Base-by-base conservation (phyloP, 768 basidiomycete species). In the Roridomyces roridus region DNA sequence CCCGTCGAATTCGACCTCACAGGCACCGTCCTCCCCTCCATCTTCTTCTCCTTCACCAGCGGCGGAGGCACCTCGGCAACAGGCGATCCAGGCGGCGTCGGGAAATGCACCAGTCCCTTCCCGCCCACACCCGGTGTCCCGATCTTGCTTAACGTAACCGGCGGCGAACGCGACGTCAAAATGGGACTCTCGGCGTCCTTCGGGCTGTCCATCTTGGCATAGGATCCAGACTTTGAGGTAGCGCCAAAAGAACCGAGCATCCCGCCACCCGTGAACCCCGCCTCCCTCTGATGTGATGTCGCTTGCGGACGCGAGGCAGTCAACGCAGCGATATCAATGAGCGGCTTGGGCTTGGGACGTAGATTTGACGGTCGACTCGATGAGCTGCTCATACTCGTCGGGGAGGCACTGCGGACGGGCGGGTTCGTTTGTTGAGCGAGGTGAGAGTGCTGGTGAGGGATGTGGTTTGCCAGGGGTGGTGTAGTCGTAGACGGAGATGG, bases 311-410 rank as follows among this genome's bases (percentile, higher is more conserved):
- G 31, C 21, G 36, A 3, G 6, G 53, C 61, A 0, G 76, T 78
- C 6, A 84, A 69, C 60, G 77, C 72, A 35, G 72, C 75, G 51
- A 84, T 83, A 57, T 84, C 81, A 42, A 84, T 82, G 11, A 84
- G 72, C 6, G 83, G 83, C 53, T 82, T 82, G 1, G 63, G 60
- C 31, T 60, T 58, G 6, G 8, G 17, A 12, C 31, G 24, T 23
- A 0, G 36, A n/a, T 24, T 24, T n/a, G 42, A 14, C 11, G 29
- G 29, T 31, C 29, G 29, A 14, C 7, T 7, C 7, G 29, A 31
- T 6, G 14, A 6, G 29, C 29, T 31, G 29, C 29, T 31, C 29
- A 14, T 14, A 39, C 41, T 50, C 59, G 57, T 12, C 60, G 52
- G 17, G 64, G 24, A 20, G 21, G 20, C 24, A 29, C 17, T 36